Evolutionary conservation across 2,329 filamentous ascomycete genomes (phyloP).

Genomic region (Colletotrichum tabaci): DNA sequence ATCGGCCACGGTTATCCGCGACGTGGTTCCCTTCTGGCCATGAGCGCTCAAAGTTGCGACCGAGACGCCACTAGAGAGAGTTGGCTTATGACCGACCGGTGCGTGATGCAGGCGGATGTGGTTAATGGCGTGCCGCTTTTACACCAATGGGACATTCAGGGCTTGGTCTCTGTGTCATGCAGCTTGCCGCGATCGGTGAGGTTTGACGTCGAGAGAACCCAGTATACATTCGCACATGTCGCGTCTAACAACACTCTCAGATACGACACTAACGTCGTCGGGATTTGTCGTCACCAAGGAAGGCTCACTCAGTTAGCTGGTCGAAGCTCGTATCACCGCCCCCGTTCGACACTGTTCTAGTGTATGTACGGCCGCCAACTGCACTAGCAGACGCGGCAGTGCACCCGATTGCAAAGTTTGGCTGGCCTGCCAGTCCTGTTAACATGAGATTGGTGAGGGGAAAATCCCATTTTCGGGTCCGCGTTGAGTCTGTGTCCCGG

Average conservation of each 20-base stretch:
- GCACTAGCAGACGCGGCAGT: conserved; percentile 40
- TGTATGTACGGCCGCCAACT: conserved; percentile 24
- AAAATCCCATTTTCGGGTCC: conserved; percentile 18
- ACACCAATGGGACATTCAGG: conserved; percentile 49
- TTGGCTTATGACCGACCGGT: not conserved
- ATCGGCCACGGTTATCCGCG: conserved; percentile 13
- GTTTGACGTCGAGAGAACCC: conserved; percentile 44
- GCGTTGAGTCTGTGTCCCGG: conserved; percentile 34
- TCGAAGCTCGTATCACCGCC: conserved; percentile 36
- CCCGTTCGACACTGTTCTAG: conserved; percentile 9
- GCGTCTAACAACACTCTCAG: conserved; percentile 48
- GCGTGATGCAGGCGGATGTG: conserved; percentile 31
- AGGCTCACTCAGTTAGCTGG: conserved; percentile 21
- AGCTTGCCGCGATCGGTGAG: conserved; percentile 54
- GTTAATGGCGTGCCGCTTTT: conserved; percentile 29
- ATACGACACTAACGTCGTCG: conserved; percentile 12
- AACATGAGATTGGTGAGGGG: conserved; percentile 33
- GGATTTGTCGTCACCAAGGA: conserved; percentile 28
- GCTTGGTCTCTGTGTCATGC: conserved; percentile 51
- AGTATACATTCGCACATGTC: conserved; percentile 32
- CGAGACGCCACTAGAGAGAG: not conserved
- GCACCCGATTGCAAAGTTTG: conserved; percentile 23
- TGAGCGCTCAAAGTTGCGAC: not conserved
- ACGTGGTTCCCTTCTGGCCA: not conserved
- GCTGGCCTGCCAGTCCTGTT: conserved; percentile 1